Conservation (phyloP, 2,329 filamentous ascomycete species). For the Neophaeococcomyces mojaviensis region DNA sequence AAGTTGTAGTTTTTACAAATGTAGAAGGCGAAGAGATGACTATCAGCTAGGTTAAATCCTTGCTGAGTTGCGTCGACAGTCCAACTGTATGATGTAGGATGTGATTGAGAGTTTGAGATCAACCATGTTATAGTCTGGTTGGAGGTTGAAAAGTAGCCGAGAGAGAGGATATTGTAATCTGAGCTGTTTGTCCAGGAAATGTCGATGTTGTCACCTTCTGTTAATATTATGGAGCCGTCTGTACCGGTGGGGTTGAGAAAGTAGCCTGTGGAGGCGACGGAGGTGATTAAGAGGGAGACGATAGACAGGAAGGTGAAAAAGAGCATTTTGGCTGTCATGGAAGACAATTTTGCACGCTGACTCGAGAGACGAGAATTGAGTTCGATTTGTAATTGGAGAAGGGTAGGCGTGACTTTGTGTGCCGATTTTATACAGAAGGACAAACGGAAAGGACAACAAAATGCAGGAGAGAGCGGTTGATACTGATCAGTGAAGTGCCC, state of each 20-base stretch:
- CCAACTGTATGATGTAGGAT: conserved; percentile 6
- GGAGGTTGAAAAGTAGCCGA: conserved; percentile 1
- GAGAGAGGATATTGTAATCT: conserved; percentile 5
- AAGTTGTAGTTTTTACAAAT: conserved; percentile 4
- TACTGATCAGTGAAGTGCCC: too few relatives aligned
- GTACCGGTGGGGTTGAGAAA: conserved; percentile 3
- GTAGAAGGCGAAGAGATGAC: conserved; percentile 6
- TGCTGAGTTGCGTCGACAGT: conserved; percentile 2
- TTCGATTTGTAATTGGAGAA: too few relatives aligned
- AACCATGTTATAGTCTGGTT: conserved; percentile 9
- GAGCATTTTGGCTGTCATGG: neutral
- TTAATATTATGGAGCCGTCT: neutral
- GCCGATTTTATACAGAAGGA: too few relatives aligned
- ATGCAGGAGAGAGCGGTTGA: too few relatives aligned
- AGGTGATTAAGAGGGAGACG: neutral
- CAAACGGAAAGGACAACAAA: too few relatives aligned
- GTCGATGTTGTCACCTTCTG: conserved; percentile 2
- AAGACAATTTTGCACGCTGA: too few relatives aligned
- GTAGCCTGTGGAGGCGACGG: neutral
- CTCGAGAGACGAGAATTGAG: too few relatives aligned
- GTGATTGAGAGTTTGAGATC: neutral
- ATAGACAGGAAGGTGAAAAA: neutral
- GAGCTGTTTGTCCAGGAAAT: conserved; percentile 6
- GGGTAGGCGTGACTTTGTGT: too few relatives aligned
- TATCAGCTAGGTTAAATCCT: conserved; percentile 5